Base-by-base conservation (phyloP, 345 rosid genomes). In the Lepidium aucheri region DNA sequence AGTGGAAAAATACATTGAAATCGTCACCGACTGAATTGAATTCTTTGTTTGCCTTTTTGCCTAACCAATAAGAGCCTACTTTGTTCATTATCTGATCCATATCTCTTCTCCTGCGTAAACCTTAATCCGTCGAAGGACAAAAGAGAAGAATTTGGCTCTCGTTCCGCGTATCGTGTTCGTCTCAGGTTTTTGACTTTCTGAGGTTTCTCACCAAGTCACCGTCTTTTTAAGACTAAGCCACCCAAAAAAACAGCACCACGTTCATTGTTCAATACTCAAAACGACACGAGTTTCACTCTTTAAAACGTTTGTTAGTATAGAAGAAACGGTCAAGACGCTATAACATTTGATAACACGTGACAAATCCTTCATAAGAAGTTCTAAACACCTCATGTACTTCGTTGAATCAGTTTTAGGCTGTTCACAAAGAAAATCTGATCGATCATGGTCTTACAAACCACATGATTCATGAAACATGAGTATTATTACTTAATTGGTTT, bases 11-110 rank as follows among this genome's bases (percentile, higher is more conserved):
- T 81, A 93, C 96, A 51, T 72, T 86, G 74, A 94, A 65, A 50
- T 94, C 97, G 57, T 90, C 88, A 53, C 97, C 96, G 53, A 94
- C 84, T 53, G 99, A 90, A 74, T 63, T 76, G 67, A 94, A 24
- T 83, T 86, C 92, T 83, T 84, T 94, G 89, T 65, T 83, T 49
- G 97, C 95, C 62, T 46, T 85, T 73, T 76, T 56, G 30, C 92
- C 82, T 9, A 90, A 39, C 99, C 97, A 88, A 70, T 82, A 90
- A 8, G 96, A 86, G 3, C 99, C 97, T 3, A 90, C 88, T 78
- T 88, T 94, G 92, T 81, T 88, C 74, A 94, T 1, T 28, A 94
- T 73, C 79, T 86, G 89, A 88, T 94, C 99, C 99, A 94, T 88
- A 43, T 62, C 74, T 55, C 5, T n/a, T 38, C 65, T 43, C 41